Evolutionary conservation across 2,329 filamentous ascomycete genomes (phyloP), one percentile per base, ranked within the genome.

Genomic region (Trichoderma oligosporum): DNA sequence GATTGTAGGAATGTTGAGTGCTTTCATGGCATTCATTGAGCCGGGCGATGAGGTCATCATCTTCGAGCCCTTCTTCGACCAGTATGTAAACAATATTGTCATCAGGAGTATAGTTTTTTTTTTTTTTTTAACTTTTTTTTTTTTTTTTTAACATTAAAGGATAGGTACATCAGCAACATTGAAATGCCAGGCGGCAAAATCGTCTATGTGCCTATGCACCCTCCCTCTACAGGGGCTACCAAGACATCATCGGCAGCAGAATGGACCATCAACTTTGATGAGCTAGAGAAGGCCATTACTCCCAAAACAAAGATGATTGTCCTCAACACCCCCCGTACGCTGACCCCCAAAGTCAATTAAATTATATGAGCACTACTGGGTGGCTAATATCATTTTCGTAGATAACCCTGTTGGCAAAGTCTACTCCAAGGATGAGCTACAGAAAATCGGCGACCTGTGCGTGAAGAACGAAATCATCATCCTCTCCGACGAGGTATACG

Each of bases 341-440:
- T 18, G 11, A n/a, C 4, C 14, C 36, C 7, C 22, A 11, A 1
- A 14, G 9, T 11, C 12, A 4, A 31, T 46, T 7, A 25, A 11
- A 16, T 3, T 18, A 20, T 3, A 39, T 31, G 14, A 27, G n/a
- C 7, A n/a, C 16, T 11, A 20, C 25, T 45, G 9, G 25, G n/a
- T n/a, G n/a, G n/a, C n/a, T 57, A 39, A 48, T 9, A 12, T 6
- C 7, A 18, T 41, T 11, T 6, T 8, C n/a, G 45, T 66, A 71
- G 91, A 99, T 74, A 99, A 99, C 74, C 94, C 94, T 1, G 88
- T 99, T 33, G 94, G 94, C 68, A 99, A 99, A 75, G 91, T 99
- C 55, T 96, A 93, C 71, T 91, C 89, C 16, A 85, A 82, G 58
- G 83, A 87, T 0, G 94, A 99, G 71, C 82, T 97, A 6, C 80